A percentile compares a stretch with the other conserved stretches of the same genome.
Conservation (phyloP, 495 filamentous ascomycete genomes). For the Aspergillus steynii region DNA sequence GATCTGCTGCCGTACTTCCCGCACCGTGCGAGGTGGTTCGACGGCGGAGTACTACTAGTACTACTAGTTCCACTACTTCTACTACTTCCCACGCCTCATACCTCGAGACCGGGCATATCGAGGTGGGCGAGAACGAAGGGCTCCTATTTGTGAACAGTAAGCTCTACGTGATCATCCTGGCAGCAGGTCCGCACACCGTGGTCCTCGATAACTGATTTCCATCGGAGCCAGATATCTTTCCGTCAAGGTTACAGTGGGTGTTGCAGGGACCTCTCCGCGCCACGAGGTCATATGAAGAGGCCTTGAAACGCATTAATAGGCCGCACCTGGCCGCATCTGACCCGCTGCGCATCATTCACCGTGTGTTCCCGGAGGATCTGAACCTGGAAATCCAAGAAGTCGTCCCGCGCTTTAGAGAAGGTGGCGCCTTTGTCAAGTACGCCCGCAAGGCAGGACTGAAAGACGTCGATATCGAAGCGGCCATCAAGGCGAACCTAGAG, state of each 20-base stretch:
- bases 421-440: constrained; percentile 92
- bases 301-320: constrained; percentile 65
- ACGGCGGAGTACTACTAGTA: background rate
- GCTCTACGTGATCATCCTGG: constrained; percentile 15
- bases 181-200: background rate
- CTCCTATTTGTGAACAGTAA: constrained; percentile 89
- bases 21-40: background rate
- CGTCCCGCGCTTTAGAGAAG: constrained; percentile 81
- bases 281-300: constrained; percentile 54
- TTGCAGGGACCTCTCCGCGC: constrained; percentile 60
- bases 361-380: constrained; percentile 57
- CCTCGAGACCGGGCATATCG: constrained; percentile 68
- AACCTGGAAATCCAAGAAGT: constrained; percentile 76
- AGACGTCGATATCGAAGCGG: constrained; percentile 58
- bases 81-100: constrained; percentile 24
- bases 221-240: constrained; percentile 69
- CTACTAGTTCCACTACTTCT: constrained; percentile 1
- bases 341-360: constrained; percentile 61
- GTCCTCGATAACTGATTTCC: constrained; percentile 10
- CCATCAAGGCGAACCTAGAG: constrained; percentile 55
- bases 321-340: constrained; percentile 59
- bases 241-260: constrained; percentile 70
- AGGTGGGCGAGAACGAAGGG: constrained; percentile 66
- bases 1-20: background rate
- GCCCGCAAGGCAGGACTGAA: constrained; percentile 54